phyloP scores from a whole-genome alignment of 768 basidiomycete genomes.

The Lentinus brumalis region DNA sequence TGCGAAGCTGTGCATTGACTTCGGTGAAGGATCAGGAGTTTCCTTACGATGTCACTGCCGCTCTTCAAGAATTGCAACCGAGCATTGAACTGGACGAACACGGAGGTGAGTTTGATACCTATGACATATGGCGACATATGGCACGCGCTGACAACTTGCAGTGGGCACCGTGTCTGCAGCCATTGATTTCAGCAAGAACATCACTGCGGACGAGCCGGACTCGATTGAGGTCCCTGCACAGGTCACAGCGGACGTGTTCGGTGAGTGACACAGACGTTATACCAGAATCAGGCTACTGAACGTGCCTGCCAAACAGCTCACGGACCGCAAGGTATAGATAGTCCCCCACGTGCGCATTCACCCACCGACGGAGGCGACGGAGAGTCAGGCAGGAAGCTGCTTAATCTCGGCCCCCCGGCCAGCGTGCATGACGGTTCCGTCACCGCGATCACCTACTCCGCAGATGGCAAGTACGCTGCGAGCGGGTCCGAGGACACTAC shows the following conservation, averaged over 20 bases:
- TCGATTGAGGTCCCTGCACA: too few species aligned
- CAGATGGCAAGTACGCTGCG: constrained; percentile 24
- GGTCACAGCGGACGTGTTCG: too few species aligned
- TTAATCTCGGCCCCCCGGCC: background rate
- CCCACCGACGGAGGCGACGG: background rate
- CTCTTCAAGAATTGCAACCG: background rate
- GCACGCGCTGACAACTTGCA: background rate
- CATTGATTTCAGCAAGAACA: background rate
- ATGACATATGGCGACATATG: too few species aligned
- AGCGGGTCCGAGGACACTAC: constrained; percentile 26
- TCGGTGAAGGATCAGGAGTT: background rate
- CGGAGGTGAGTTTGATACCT: background rate
- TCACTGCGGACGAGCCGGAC: too few species aligned
- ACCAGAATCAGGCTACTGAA: too few species aligned
- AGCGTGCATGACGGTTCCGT: constrained; percentile 9
- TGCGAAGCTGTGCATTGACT: background rate
- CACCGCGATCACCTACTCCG: constrained; percentile 23
- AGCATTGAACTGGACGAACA: constrained; percentile 1
- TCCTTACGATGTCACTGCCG: background rate
- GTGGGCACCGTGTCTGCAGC: constrained; percentile 1
- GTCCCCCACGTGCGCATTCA: background rate
- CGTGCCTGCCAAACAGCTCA: too few species aligned
- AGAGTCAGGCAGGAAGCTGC: background rate
- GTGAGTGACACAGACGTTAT: too few species aligned
- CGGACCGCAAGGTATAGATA: too few species aligned